These are phyloP conservation scores for Barnettozyma sucrosica DNA, from an alignment of 805 yeast species.

Conservation along the genomic window DNA sequence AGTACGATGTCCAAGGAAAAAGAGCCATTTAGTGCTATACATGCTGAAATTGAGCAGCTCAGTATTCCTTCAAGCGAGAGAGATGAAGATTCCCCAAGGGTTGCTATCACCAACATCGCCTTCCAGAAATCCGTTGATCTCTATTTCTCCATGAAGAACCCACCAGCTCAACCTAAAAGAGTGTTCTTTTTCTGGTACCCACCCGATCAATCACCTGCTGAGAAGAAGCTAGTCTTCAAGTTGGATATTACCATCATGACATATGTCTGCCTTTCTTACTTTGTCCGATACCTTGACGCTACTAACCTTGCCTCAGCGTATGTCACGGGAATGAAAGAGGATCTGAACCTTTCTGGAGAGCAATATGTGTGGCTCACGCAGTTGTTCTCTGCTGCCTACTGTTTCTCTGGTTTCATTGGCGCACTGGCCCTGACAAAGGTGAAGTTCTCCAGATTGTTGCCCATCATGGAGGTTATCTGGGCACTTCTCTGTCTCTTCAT, in stretches of 20 bases:
- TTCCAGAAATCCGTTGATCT: constrained; percentile 11
- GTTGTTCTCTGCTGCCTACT: constrained; percentile 50
- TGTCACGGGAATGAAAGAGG: constrained; percentile 57
- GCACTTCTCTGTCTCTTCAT: constrained; percentile 51
- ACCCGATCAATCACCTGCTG: constrained; percentile 6
- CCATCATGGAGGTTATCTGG: no score
- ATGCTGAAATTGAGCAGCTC: not conserved
- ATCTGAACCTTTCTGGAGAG: constrained; percentile 50
- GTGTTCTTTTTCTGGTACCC: constrained; percentile 19
- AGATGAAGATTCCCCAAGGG: not conserved
- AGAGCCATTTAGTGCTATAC: not conserved
- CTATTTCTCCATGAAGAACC: constrained; percentile 13
- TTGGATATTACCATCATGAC: constrained; percentile 46
- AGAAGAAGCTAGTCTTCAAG: constrained; percentile 26
- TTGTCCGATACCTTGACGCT: constrained; percentile 60
- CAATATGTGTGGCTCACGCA: no score
- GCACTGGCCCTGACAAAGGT: constrained; percentile 59
- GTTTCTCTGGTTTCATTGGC: constrained; percentile 47
- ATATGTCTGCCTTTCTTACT: constrained; percentile 53
- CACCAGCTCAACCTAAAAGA: constrained; percentile 10
- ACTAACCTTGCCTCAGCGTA: constrained; percentile 59
- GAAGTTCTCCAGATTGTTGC: no score
- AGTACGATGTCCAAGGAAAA: not conserved
- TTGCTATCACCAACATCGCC: constrained; percentile 6
- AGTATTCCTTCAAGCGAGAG: not conserved